Percentiles rank a stretch among this genome's conserved stretches.
Evolutionary conservation across 371 early-diverging fungal species (phyloP).

Genomic region (Phascolomyces articulosus): DNA sequence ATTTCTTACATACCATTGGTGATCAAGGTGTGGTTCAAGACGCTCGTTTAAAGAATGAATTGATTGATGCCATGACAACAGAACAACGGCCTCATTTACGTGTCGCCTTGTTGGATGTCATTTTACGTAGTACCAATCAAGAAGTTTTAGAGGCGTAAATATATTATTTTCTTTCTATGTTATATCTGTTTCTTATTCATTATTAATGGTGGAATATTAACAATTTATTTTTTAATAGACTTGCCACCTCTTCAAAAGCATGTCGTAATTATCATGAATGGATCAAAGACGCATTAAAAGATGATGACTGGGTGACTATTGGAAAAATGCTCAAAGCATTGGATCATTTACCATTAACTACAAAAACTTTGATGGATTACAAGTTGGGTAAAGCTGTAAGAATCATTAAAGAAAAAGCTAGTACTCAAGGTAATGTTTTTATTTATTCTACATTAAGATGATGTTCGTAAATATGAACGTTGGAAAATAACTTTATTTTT

Average conservation of each 20-base stretch:
- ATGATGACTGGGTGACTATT: not conserved
- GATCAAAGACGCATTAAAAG: not conserved
- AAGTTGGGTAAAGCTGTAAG: not conserved
- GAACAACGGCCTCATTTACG: not conserved
- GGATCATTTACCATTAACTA: not conserved
- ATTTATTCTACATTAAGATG: not conserved
- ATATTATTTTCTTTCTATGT: not conserved
- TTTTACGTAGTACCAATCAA: not conserved
- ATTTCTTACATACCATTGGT: not conserved
- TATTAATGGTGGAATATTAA: too few species aligned
- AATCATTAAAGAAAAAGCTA: not conserved
- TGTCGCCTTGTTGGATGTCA: not conserved
- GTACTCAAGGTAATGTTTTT: not conserved
- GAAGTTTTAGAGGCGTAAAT: not conserved
- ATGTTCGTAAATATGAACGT: not conserved
- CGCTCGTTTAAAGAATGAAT: not conserved
- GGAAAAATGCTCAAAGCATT: not conserved
- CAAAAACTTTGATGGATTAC: not conserved
- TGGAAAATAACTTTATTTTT: not conserved
- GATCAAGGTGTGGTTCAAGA: not conserved
- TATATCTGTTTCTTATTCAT: too few species aligned
- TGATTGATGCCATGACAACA: not conserved
- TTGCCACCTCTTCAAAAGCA: not conserved
- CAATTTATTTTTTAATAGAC: not conserved
- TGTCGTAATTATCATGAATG: slow-evolving; percentile 4